Evolutionary conservation across 176 grass and related monocot species (phyloP).

Genomic region (Typha latifolia): DNA sequence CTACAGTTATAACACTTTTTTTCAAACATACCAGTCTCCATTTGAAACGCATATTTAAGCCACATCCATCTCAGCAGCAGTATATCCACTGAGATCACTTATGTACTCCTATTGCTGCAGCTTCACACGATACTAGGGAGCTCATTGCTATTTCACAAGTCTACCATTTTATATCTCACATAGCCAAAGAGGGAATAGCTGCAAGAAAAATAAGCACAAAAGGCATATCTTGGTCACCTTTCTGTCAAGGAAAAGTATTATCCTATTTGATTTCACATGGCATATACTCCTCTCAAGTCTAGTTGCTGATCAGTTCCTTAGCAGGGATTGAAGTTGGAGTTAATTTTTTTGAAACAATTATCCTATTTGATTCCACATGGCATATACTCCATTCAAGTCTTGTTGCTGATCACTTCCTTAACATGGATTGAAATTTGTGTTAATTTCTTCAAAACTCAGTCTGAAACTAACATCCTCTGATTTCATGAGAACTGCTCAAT

Average conservation of each 20-base stretch:
- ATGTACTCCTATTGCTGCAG: too few species aligned
- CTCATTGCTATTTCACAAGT: not conserved
- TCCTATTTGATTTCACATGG: too few species aligned
- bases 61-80: not conserved
- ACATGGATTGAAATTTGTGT: not conserved
- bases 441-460: not conserved
- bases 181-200: not conserved
- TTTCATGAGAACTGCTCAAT: not conserved
- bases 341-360: not conserved
- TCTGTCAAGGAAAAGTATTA: too few species aligned
- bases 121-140: not conserved
- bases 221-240: too few species aligned
- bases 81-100: not conserved
- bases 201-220: not conserved
- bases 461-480: not conserved
- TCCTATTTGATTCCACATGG: not conserved
- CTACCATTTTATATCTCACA: not conserved
- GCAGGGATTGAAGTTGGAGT: not conserved
- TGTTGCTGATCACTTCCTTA: not conserved
- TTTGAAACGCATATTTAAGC: not conserved
- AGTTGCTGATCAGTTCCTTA: not conserved
- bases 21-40: too few species aligned
- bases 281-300: not conserved
- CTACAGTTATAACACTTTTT: too few species aligned
- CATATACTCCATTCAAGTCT: not conserved